Base-by-base conservation (phyloP, 345 rosid genomes). In the Populus simonii region DNA sequence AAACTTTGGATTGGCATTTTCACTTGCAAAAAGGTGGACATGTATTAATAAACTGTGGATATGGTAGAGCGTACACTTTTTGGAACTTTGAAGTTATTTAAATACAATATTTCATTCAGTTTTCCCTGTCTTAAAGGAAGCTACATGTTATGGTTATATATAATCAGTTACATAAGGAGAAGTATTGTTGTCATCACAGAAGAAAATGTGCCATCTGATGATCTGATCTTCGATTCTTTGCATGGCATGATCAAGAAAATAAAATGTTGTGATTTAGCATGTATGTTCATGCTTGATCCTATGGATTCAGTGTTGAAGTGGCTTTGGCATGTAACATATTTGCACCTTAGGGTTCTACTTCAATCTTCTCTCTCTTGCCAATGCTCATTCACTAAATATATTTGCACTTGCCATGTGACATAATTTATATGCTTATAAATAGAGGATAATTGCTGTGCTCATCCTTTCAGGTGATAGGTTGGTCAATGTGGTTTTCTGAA, bases 401-500 rank as follows among this genome's bases (percentile, higher is more conserved):
- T 35, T 67, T 67, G 49, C 39, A 17, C 51, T 61, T 33, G 8
- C 38, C 25, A 33, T 49, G 68, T 77, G 61, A 31, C 8, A 25
- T 59, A 16, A 3, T 59, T 22, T 57, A 12, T 2, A 62, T 33
- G 13, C 12, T 31, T 47, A 36, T 78, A 18, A 8, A 9, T 71
- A 5, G 29, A 71, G 63, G 61, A 15, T 65, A 66, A 78, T 72
- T 25, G 49, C 57, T 57, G 35, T 47, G 68, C 22, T n/a, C 70
- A 68, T 53, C 70, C 41, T 43, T 79, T 80, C 91, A 96, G 99
- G 97, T 96, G 77, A 92, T 96, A 78, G 99, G 99, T 65, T 96
- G 99, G 99, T 96, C 99, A 78, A 96, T 94, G 99, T 96, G 98
- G 99, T 96, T 96, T 87, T 94, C 99, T 3, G 99, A 94, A 81